Conservation (phyloP, 2,329 filamentous ascomycete genomes). For the Zymoseptoria passerinii region DNA sequence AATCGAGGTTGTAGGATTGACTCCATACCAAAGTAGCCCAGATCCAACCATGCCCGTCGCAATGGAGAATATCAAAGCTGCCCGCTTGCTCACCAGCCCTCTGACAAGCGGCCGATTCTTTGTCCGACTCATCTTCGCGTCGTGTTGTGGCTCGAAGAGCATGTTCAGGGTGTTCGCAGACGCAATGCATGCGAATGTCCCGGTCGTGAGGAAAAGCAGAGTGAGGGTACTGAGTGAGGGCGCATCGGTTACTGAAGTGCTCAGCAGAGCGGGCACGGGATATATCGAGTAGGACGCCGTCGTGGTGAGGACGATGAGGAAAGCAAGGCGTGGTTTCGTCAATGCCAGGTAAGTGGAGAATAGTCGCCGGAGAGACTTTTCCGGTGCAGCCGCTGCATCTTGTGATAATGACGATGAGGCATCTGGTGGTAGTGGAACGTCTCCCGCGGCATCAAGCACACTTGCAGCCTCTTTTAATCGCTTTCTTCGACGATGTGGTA, state of each 20-base stretch:
- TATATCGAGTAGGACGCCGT: slow-evolving; percentile 90
- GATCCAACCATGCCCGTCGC: slow-evolving; percentile 61
- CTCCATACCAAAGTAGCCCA: slow-evolving; percentile 71
- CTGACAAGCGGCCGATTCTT: slow-evolving; percentile 83
- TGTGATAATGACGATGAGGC: slow-evolving; percentile 53
- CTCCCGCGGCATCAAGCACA: slow-evolving; percentile 7
- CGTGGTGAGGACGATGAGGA: slow-evolving; percentile 82
- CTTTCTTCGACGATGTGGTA: slow-evolving; percentile 28
- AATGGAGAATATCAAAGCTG: slow-evolving; percentile 72
- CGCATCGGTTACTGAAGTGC: slow-evolving; percentile 55
- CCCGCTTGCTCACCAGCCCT: slow-evolving; percentile 61
- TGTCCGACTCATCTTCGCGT: slow-evolving; percentile 90
- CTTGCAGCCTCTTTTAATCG: slow-evolving; percentile 27
- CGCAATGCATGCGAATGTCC: slow-evolving; percentile 81
- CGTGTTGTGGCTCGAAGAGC: slow-evolving; percentile 85
- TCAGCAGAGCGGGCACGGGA: slow-evolving; percentile 78
- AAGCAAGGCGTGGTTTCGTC: slow-evolving; percentile 88
- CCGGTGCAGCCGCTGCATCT: slow-evolving; percentile 49
- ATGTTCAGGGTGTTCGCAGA: slow-evolving; percentile 94
- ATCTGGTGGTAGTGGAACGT: slow-evolving; percentile 44
- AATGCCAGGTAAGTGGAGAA: slow-evolving; percentile 79
- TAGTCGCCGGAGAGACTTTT: slow-evolving; percentile 53
- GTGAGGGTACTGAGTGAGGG: slow-evolving; percentile 86
- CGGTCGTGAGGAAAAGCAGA: slow-evolving; percentile 76
- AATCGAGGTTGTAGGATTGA: slow-evolving; percentile 86